Evolutionary conservation across 192 early-diverging fungal genomes (phyloP).

Genomic region (Funneliformis mosseae): DNA sequence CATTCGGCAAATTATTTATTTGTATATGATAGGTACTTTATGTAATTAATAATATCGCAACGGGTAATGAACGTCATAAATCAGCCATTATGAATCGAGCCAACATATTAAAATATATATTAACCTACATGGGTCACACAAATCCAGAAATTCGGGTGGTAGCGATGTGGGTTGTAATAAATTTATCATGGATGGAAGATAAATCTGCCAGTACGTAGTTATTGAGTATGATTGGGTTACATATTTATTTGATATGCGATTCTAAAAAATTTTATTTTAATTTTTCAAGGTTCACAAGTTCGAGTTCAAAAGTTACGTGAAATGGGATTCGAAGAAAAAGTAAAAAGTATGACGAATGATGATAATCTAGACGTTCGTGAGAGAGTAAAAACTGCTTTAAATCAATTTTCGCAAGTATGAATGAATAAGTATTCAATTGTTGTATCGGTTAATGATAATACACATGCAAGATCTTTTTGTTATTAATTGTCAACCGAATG

Average conservation of each 20-base stretch:
- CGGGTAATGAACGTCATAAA: constrained; percentile 66
- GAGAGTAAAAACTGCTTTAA: constrained; percentile 66
- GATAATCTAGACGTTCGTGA: constrained; percentile 69
- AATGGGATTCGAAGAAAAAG: constrained; percentile 60
- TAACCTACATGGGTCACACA: constrained; percentile 57
- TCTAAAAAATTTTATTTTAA: neutral
- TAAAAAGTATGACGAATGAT: constrained; percentile 62
- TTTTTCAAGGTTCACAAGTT: constrained; percentile 38
- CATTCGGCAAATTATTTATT: constrained; percentile 11
- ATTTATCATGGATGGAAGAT: constrained; percentile 71
- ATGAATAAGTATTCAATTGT: neutral
- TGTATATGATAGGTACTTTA: constrained; percentile 55
- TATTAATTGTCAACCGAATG: no score
- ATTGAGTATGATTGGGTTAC: neutral
- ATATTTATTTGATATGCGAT: neutral
- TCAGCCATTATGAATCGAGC: constrained; percentile 57
- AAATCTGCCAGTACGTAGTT: constrained; percentile 36
- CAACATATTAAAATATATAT: constrained; percentile 50
- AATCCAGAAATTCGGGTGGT: constrained; percentile 61
- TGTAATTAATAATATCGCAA: constrained; percentile 72
- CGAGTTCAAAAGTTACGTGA: constrained; percentile 53
- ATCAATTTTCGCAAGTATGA: constrained; percentile 49
- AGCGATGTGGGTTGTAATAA: constrained; percentile 74
- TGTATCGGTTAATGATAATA: neutral
- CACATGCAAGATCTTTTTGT: no score